Evolutionary conservation across 352 stramenopile genomes (phyloP).

Genomic region (Phytopythium boreale): DNA sequence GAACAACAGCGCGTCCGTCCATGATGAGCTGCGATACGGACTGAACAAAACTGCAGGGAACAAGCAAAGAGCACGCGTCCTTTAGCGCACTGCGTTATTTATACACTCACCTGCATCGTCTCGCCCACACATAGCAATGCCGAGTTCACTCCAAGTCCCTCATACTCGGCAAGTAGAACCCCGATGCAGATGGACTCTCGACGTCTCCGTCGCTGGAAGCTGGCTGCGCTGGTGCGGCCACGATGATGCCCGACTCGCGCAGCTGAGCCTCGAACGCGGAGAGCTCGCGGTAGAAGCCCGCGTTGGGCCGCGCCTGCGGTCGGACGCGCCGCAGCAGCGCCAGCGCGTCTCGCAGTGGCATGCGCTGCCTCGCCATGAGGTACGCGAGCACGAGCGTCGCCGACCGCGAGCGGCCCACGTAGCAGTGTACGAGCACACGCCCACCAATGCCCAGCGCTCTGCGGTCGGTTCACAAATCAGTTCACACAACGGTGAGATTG

Average conservation of each 20-base stretch:
- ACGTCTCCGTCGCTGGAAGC: not conserved
- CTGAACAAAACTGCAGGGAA: not conserved
- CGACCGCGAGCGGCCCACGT: constrained; percentile 63
- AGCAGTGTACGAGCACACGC: constrained; percentile 79
- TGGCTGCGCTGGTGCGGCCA: no score
- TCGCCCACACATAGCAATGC: no score
- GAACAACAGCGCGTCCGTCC: not conserved
- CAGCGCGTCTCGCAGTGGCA: constrained; percentile 45
- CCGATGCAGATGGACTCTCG: not conserved
- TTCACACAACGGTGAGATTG: no score
- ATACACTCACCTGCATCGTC: not conserved
- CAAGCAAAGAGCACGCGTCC: not conserved
- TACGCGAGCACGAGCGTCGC: constrained; percentile 66
- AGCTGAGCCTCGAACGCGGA: constrained; percentile 30
- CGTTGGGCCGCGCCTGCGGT: constrained; percentile 62
- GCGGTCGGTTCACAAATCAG: no score
- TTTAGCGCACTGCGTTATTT: not conserved
- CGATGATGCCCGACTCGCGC: constrained; percentile 1
- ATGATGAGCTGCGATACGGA: not conserved
- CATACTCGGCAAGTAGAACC: not conserved
- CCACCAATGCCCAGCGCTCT: constrained; percentile 39
- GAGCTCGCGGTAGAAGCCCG: constrained; percentile 58
- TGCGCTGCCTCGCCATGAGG: constrained; percentile 34
- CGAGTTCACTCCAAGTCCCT: not conserved
- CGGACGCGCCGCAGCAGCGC: constrained; percentile 34